These are phyloP conservation scores for Thielaviopsis punctulata DNA, from an alignment of 2,329 filamentous ascomycete genomes.

Conservation along the genomic window DNA sequence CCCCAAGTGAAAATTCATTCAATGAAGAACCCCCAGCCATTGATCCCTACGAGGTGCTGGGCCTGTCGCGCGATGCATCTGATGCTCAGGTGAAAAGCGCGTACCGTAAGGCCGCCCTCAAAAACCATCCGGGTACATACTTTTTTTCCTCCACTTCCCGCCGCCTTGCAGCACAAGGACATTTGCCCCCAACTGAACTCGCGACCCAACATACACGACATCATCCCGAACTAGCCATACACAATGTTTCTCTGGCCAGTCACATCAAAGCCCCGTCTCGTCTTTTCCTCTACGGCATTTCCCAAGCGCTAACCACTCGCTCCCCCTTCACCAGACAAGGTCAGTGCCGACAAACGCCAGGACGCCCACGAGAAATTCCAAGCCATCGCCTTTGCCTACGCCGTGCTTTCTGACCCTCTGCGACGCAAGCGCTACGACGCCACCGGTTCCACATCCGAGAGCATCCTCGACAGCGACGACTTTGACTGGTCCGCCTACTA, in stretches of 20 bases:
- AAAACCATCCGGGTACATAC: slow-evolving; percentile 60
- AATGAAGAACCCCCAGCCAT: slow-evolving; percentile 44
- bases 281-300: too few relatives aligned
- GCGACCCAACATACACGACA: not conserved
- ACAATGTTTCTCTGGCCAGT: too few relatives aligned
- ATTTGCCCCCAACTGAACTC: too few relatives aligned
- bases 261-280: not conserved
- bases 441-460: slow-evolving; percentile 78
- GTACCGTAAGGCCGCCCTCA: slow-evolving; percentile 80
- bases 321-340: slow-evolving; percentile 49
- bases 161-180: not conserved
- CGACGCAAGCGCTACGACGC: slow-evolving; percentile 75
- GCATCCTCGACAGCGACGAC: slow-evolving; percentile 55
- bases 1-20: not conserved
- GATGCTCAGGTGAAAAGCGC: slow-evolving; percentile 70
- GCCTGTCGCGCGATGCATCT: slow-evolving; percentile 52
- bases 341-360: slow-evolving; percentile 45
- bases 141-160: not conserved
- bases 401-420: slow-evolving; percentile 67
- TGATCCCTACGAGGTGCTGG: slow-evolving; percentile 67
- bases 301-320: slow-evolving; percentile 13
- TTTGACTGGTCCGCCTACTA: slow-evolving; percentile 92
- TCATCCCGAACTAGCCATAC: not conserved
- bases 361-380: slow-evolving; percentile 72
- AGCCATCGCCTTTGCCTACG: slow-evolving; percentile 82